A percentile compares a stretch with the other conserved stretches of the same genome.
Evolutionary conservation across 441 rosid species (phyloP).

Genomic region (Erysimum pusillum): DNA sequence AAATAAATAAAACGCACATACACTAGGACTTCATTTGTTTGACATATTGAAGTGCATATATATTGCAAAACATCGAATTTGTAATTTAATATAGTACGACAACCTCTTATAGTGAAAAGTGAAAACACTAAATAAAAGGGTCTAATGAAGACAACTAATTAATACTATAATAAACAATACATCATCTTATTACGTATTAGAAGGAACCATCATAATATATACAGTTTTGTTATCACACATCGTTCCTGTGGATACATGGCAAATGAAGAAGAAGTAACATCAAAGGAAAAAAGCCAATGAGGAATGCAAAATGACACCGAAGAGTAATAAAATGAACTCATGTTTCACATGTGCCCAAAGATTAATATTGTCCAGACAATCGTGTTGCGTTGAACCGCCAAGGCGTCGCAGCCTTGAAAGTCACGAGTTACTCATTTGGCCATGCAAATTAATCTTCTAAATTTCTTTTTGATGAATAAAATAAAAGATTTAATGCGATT

Average conservation of each 20-base stretch:
- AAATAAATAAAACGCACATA: not conserved
- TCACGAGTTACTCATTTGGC: slow-evolving; percentile 5
- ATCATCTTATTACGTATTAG: too few relatives aligned
- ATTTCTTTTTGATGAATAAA: too few relatives aligned
- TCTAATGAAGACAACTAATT: too few relatives aligned
- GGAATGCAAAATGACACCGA: not conserved
- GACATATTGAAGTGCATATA: not conserved
- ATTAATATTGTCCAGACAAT: not conserved
- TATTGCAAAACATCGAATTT: not conserved
- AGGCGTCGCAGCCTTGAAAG: not conserved
- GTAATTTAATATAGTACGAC: not conserved
- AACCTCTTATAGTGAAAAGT: not conserved
- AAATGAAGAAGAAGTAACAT: not conserved
- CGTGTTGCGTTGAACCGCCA: not conserved
- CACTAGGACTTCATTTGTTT: not conserved
- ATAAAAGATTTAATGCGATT: not conserved
- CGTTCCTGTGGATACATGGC: not conserved
- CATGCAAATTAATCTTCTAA: not conserved
- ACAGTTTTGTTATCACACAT: too few relatives aligned
- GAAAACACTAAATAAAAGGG: not conserved
- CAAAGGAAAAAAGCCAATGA: not conserved
- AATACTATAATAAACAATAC: not conserved
- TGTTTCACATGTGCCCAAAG: not conserved
- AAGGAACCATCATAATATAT: too few relatives aligned
- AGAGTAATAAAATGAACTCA: not conserved